Conservation (phyloP, 1,139 yeast species). For the Saccharomycopsis phalli region DNA sequence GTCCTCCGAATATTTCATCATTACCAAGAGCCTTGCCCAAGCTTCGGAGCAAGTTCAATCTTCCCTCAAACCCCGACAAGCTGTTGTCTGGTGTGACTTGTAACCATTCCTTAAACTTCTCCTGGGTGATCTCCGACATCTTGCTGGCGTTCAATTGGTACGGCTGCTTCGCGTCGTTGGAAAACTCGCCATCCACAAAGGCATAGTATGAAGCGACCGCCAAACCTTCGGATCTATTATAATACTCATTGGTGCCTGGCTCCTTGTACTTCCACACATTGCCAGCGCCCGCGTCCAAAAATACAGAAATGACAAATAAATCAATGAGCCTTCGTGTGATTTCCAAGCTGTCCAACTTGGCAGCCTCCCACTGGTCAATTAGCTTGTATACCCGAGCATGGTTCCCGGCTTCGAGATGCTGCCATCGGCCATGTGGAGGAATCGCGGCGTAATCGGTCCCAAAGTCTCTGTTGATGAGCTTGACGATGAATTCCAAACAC, state of each 20-base stretch:
- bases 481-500: conserved; percentile 36
- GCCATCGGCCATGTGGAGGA: conserved; percentile 60
- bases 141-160: conserved; percentile 37
- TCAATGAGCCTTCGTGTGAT: conserved; percentile 44
- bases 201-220: conserved; percentile 49
- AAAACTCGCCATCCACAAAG: conserved; percentile 41
- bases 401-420: conserved; percentile 44
- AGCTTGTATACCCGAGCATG: conserved; percentile 34
- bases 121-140: conserved; percentile 28
- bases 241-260: conserved; percentile 25
- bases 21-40: conserved; percentile 39
- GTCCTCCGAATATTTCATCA: conserved; percentile 35
- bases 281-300: conserved; percentile 59
- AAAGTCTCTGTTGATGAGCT: conserved; percentile 36
- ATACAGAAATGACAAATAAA: conserved; percentile 46
- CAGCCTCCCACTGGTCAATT: conserved; percentile 29
- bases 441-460: conserved; percentile 31
- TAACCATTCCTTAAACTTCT: conserved; percentile 30
- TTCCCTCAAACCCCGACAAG: conserved; percentile 44
- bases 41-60: conserved; percentile 35
- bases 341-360: conserved; percentile 31
- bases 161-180: conserved; percentile 27
- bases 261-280: conserved; percentile 40
- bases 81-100: conserved; percentile 39
- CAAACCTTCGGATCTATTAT: conserved; percentile 46